Conservation (phyloP, 352 stramenopile genomes). For the Globisporangium cystogenes region DNA sequence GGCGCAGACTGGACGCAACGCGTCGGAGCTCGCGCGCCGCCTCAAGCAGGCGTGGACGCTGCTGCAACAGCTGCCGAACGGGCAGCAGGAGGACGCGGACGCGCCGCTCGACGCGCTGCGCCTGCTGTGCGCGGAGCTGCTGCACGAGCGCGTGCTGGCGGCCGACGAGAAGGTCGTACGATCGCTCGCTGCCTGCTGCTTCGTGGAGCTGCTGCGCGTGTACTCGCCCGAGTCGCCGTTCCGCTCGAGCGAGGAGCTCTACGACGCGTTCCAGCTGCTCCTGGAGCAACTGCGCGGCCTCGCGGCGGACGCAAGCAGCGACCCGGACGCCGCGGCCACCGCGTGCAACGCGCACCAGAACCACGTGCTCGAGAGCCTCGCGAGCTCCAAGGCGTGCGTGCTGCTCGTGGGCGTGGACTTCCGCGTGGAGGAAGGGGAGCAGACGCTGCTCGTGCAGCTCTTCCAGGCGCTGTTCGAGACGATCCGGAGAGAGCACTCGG, state of each 20-base stretch:
- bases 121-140: constrained; percentile 46
- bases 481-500: constrained; percentile 49
- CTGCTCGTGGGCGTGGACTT: constrained; percentile 52
- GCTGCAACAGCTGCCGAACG: constrained; percentile 34
- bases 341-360: constrained; percentile 33
- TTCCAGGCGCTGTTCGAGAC: constrained; percentile 66
- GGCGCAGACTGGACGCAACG: constrained; percentile 20
- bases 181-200: constrained; percentile 60
- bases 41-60: constrained; percentile 47
- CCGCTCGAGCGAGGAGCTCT: constrained; percentile 54
- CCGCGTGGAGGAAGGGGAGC: constrained; percentile 28
- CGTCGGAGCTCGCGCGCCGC: constrained; percentile 34
- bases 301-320: neutral
- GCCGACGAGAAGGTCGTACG: constrained; percentile 46
- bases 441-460: constrained; percentile 60
- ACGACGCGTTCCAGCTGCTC: constrained; percentile 68
- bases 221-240: constrained; percentile 64
- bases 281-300: constrained; percentile 49
- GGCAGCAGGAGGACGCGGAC: constrained; percentile 14
- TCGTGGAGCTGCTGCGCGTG: constrained; percentile 68
- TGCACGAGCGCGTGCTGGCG: constrained; percentile 44
- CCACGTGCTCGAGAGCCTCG: constrained; percentile 68
- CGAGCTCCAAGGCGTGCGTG: constrained; percentile 48
- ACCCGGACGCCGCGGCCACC: constrained; percentile 11
- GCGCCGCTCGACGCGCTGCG: constrained; percentile 26